Conservation (phyloP, 1,139 yeast species). For the Magnusiomyces magnusii region DNA sequence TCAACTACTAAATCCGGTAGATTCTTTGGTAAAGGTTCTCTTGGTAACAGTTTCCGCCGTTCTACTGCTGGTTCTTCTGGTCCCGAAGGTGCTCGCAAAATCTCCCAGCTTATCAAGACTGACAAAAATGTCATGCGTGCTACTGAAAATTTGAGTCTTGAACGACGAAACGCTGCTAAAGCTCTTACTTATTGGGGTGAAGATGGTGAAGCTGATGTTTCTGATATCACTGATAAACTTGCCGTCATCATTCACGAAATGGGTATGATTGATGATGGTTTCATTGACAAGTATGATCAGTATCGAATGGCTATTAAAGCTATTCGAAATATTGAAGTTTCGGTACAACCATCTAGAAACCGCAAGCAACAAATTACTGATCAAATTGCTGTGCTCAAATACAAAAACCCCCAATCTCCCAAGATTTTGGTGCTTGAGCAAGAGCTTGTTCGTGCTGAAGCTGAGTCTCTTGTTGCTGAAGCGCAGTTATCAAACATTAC, state of each 20-base stretch:
- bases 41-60: conserved; percentile 71
- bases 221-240: conserved; percentile 94
- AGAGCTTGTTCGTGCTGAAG: conserved; percentile 98
- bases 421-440: conserved; percentile 93
- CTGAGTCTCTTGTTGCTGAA: conserved; percentile 97
- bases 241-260: conserved; percentile 94
- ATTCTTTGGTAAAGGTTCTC: conserved; percentile 87
- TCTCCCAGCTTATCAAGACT: conserved; percentile 84
- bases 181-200: conserved; percentile 98
- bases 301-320: conserved; percentile 94
- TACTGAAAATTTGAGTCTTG: conserved; percentile 86
- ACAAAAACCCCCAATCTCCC: conserved; percentile 97
- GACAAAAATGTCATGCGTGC: conserved; percentile 96
- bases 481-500: conserved; percentile 98
- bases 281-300: conserved; percentile 95
- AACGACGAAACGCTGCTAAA: conserved; percentile 94
- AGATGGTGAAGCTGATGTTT: conserved; percentile 93
- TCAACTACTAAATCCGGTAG: conserved; percentile 79
- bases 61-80: conserved; percentile 91
- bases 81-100: conserved; percentile 88
- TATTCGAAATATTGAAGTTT: conserved; percentile 91
- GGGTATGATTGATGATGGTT: conserved; percentile 97
- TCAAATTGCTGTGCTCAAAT: conserved; percentile 94
- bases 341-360: conserved; percentile 97
- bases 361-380: conserved; percentile 97